phyloP scores from a whole-genome alignment of 768 basidiomycete genomes.

The Suillus subluteus region DNA sequence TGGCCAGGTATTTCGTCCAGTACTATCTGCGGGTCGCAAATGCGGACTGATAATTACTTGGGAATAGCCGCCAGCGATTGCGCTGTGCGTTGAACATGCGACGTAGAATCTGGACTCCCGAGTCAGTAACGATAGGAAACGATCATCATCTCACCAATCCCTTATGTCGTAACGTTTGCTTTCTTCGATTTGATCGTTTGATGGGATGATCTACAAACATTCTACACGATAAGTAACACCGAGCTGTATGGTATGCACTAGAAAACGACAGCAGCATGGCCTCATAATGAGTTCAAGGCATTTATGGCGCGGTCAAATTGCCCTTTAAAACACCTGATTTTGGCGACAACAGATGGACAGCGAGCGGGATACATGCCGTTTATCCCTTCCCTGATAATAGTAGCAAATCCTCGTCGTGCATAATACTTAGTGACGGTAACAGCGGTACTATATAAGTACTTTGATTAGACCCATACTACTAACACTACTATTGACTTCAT shows the following conservation, averaged over 20 bases:
- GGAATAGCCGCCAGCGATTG: neutral
- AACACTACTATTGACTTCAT: neutral
- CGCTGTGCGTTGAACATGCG: neutral
- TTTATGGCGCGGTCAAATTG: too few relatives aligned
- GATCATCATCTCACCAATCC: neutral
- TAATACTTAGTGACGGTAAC: too few relatives aligned
- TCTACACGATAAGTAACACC: neutral
- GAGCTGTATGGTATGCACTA: neutral
- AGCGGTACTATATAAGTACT: too few relatives aligned
- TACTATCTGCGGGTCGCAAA: neutral
- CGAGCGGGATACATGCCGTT: too few relatives aligned
- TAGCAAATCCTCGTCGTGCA: too few relatives aligned
- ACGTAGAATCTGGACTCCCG: neutral
- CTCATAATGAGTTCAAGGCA: too few relatives aligned
- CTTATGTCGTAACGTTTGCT: neutral
- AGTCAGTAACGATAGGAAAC: neutral
- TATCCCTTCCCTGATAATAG: too few relatives aligned
- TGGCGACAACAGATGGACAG: too few relatives aligned
- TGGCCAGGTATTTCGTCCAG: neutral
- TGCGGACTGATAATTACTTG: neutral
- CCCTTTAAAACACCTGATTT: too few relatives aligned
- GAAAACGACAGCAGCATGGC: neutral
- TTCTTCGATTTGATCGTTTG: neutral
- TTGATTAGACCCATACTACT: neutral
- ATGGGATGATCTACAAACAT: neutral